Evolutionary conservation across 768 basidiomycete genomes (phyloP).

Genomic region (Podaxis mareebaensis): DNA sequence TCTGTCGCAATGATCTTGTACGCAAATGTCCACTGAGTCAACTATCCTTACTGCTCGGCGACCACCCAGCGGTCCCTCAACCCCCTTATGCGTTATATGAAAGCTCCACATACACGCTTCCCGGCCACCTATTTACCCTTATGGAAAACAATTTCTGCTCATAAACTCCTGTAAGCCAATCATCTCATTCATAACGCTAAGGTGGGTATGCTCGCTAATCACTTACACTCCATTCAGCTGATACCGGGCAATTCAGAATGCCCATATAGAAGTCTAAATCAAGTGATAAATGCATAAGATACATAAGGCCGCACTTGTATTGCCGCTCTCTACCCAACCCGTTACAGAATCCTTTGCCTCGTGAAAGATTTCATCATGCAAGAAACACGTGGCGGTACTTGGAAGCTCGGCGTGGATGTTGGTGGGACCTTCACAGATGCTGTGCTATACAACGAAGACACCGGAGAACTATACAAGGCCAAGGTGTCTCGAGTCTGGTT

Average conservation of each 20-base stretch:
- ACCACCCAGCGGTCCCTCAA: too few relatives aligned
- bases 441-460: conserved; percentile 25
- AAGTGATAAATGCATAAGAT: not conserved
- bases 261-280: not conserved
- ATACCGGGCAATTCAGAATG: not conserved
- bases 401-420: conserved; percentile 30
- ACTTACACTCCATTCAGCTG: not conserved
- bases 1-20: too few relatives aligned
- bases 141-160: too few relatives aligned
- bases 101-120: too few relatives aligned
- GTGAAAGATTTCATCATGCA: not conserved
- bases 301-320: not conserved
- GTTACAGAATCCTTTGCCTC: not conserved
- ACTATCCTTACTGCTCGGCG: too few relatives aligned
- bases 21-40: too few relatives aligned
- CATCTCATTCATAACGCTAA: not conserved
- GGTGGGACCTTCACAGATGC: conserved; percentile 29
- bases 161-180: too few relatives aligned
- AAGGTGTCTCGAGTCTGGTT: conserved; percentile 21
- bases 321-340: not conserved
- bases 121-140: too few relatives aligned
- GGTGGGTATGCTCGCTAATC: not conserved
- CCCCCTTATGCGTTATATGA: too few relatives aligned
- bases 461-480: conserved; percentile 25
- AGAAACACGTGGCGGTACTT: conserved; percentile 2